Evolutionary conservation across 164 flowering plant genomes (phyloP).

Genomic region (Dillenia turbinata): DNA sequence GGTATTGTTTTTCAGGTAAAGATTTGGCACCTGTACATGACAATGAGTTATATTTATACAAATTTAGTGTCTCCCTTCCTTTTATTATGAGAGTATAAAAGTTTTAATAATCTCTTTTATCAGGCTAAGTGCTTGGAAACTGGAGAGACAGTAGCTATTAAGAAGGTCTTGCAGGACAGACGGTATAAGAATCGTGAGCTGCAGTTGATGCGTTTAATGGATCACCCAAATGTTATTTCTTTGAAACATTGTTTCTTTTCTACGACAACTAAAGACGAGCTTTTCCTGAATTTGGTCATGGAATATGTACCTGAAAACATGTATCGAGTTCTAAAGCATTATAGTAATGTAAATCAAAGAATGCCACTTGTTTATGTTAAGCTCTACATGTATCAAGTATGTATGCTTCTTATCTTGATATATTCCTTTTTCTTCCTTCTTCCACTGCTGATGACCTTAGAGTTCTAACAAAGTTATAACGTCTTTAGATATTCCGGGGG

Average conservation of each 20-base stretch:
- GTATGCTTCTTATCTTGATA: background rate
- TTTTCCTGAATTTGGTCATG: constrained; percentile 90
- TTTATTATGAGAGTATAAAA: background rate
- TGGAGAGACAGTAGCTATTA: constrained; percentile 89
- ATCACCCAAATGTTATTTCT: constrained; percentile 86
- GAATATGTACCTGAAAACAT: constrained; percentile 92
- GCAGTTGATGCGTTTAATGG: constrained; percentile 89
- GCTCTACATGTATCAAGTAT: constrained; percentile 81
- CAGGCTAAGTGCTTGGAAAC: constrained; percentile 97
- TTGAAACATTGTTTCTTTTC: constrained; percentile 95
- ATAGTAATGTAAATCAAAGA: constrained; percentile 68
- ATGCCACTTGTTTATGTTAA: constrained; percentile 95
- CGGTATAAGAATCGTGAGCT: constrained; percentile 94
- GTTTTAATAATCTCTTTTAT: background rate
- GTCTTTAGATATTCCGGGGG: constrained; percentile 79
- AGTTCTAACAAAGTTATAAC: background rate
- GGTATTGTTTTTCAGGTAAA: constrained; percentile 91
- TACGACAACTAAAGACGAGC: constrained; percentile 84
- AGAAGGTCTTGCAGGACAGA: constrained; percentile 91
- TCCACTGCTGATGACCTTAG: constrained; percentile 1
- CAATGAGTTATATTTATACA: background rate
- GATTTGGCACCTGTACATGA: background rate
- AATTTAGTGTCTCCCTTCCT: background rate
- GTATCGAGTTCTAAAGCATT: constrained; percentile 75
- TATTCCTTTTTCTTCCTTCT: background rate